These are phyloP conservation scores for Xylaria acuta DNA, from an alignment of 495 filamentous ascomycete genomes.

Conservation along the genomic window DNA sequence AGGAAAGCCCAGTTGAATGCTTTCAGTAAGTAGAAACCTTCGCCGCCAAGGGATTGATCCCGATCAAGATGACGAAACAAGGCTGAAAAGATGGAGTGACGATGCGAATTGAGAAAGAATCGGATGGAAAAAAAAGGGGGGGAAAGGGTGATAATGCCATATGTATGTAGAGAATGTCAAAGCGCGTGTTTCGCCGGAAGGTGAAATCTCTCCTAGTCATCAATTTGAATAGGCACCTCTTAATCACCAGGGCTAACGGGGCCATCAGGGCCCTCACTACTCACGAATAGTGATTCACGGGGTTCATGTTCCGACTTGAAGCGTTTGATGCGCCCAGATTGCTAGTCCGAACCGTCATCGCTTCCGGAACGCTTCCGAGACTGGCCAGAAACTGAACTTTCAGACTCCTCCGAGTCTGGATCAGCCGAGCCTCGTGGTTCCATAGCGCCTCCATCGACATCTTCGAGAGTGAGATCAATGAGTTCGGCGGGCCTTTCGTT, in stretches of 20 bases:
- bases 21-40: not conserved
- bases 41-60: not conserved
- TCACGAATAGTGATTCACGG: slow-evolving; percentile 13
- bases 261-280: not conserved
- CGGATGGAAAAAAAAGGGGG: not conserved
- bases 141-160: too few species aligned
- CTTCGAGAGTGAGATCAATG: slow-evolving; percentile 13
- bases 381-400: not conserved
- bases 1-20: not conserved
- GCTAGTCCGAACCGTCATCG: not conserved
- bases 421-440: not conserved
- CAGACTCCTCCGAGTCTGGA: not conserved
- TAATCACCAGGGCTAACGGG: not conserved
- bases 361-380: slow-evolving; percentile 11
- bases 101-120: too few species aligned
- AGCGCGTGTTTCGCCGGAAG: not conserved
- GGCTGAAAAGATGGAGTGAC: not conserved
- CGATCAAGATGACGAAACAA: not conserved
- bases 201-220: slow-evolving; percentile 3
- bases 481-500: not conserved
- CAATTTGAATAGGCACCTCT: not conserved
- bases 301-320: not conserved
- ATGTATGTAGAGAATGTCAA: not conserved
- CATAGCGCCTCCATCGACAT: not conserved
- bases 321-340: not conserved